phyloP scores from a whole-genome alignment of 2,329 filamentous ascomycete genomes.

The Fusarium sp. region DNA sequence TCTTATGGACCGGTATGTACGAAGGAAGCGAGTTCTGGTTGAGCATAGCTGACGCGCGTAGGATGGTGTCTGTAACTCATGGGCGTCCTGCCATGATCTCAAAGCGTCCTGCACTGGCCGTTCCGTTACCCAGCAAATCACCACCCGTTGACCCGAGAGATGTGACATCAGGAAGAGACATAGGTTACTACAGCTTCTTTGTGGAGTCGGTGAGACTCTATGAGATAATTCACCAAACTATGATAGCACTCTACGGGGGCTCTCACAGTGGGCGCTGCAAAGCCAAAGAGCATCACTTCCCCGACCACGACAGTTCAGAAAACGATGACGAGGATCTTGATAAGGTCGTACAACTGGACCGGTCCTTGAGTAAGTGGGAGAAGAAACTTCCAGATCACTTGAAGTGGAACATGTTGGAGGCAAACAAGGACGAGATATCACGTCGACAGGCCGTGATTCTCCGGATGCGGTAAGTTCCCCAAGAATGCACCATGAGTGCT shows the following conservation, averaged over 20 bases:
- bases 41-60: constrained; percentile 14
- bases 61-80: constrained; percentile 52
- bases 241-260: constrained; percentile 45
- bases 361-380: constrained; percentile 49
- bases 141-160: neutral
- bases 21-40: rapidly evolving
- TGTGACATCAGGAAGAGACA: neutral
- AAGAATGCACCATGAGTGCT: neutral
- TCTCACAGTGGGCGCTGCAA: constrained; percentile 8
- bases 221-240: constrained; percentile 52
- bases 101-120: constrained; percentile 37
- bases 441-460: constrained; percentile 50
- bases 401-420: constrained; percentile 28
- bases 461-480: constrained; percentile 45
- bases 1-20: constrained; percentile 53
- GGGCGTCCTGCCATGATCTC: constrained; percentile 53
- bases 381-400: constrained; percentile 44
- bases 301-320: constrained; percentile 3
- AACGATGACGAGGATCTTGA: constrained; percentile 45
- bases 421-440: constrained; percentile 41
- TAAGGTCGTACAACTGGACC: constrained; percentile 49
- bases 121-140: constrained; percentile 43
- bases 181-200: constrained; percentile 47
- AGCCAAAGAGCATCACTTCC: constrained; percentile 10
- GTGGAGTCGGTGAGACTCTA: constrained; percentile 52